phyloP scores from a whole-genome alignment of 305 asterid genomes.

The Salvia sclarea region DNA sequence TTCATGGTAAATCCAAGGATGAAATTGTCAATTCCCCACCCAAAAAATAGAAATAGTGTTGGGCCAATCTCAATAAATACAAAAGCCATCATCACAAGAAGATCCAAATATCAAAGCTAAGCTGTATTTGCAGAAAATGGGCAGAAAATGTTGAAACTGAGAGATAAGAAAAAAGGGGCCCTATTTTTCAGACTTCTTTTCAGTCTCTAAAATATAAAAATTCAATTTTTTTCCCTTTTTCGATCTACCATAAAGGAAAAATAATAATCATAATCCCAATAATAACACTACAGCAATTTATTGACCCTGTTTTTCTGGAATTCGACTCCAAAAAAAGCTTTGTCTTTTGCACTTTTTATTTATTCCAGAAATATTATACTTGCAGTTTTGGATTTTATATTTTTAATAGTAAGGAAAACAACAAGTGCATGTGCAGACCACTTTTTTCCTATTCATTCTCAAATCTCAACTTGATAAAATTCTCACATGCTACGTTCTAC shows the following conservation, averaged over 20 bases:
- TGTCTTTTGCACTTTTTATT: constrained; percentile 36
- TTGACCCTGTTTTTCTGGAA: constrained; percentile 34
- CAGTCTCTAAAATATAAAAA: constrained; percentile 21
- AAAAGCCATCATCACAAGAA: constrained; percentile 28
- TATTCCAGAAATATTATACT: constrained; percentile 31
- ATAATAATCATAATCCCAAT: too few relatives aligned
- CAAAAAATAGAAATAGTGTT: background rate
- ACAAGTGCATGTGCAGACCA: constrained; percentile 20
- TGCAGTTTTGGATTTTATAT: constrained; percentile 34
- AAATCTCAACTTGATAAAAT: too few relatives aligned
- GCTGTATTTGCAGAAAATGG: constrained; percentile 35
- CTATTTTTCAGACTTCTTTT: constrained; percentile 32
- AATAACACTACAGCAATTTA: constrained; percentile 5
- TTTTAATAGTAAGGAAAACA: constrained; percentile 11
- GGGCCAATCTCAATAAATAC: constrained; percentile 4
- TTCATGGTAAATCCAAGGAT: background rate
- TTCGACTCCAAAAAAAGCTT: constrained; percentile 18
- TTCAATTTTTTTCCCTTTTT: background rate
- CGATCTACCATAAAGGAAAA: too few relatives aligned
- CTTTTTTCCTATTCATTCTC: constrained; percentile 15
- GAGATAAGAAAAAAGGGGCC: constrained; percentile 31
- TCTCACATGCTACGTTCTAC: too few relatives aligned
- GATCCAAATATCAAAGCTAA: constrained; percentile 37
- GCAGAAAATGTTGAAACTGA: constrained; percentile 42
- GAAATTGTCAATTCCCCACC: constrained; percentile 7